These are phyloP conservation scores for Sicyos baderoa DNA, from an alignment of 306 rosid genomes.

Conservation along the genomic window DNA sequence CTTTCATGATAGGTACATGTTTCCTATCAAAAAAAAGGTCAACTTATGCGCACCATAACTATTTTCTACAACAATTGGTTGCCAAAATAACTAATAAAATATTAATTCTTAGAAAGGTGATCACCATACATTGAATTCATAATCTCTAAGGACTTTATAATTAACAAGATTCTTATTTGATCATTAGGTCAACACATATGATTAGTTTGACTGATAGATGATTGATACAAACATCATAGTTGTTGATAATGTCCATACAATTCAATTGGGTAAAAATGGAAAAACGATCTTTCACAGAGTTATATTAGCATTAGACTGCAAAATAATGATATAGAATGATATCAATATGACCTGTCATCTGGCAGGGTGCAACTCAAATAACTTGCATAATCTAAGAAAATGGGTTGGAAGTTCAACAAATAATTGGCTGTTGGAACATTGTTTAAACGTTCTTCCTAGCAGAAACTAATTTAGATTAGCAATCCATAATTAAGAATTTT, in stretches of 20 bases:
- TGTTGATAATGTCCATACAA: not conserved
- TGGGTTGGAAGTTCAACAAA: not conserved
- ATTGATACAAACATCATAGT: not conserved
- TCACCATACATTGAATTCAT: too few relatives aligned
- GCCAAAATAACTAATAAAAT: too few relatives aligned
- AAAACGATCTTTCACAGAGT: not conserved
- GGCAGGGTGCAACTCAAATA: not conserved
- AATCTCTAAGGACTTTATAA: too few relatives aligned
- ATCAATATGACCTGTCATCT: not conserved
- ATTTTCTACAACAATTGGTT: too few relatives aligned
- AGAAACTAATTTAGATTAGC: not conserved
- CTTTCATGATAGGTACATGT: not conserved
- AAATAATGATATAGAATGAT: not conserved
- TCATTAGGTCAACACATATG: too few relatives aligned
- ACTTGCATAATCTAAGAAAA: constrained; percentile 16
- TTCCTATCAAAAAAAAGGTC: too few relatives aligned
- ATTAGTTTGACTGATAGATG: not conserved
- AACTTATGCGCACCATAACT: too few relatives aligned
- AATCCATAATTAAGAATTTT: not conserved
- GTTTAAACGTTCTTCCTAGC: not conserved
- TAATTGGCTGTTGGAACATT: too few relatives aligned
- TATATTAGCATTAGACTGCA: not conserved
- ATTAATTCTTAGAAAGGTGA: too few relatives aligned
- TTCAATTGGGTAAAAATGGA: too few relatives aligned
- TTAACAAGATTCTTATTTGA: too few relatives aligned